Base-by-base conservation (phyloP, 2,329 filamentous ascomycete species). In the Ciborinia camelliae region DNA sequence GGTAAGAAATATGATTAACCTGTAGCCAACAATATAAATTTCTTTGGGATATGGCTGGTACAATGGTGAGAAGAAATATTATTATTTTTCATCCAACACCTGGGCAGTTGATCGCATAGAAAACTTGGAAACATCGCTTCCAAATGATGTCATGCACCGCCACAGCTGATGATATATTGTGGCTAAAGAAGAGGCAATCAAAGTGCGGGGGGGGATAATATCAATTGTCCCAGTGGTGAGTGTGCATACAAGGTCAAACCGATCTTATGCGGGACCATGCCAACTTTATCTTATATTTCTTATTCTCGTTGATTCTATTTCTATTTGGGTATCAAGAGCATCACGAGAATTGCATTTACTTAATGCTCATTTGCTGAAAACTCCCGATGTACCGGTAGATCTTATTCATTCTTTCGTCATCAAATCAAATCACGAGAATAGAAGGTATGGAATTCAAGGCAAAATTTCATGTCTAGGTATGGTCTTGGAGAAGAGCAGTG, bases 131-230 rank as follows among this genome's bases (percentile, higher is more conserved):
- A 50, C 14, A 51, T 51, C 6, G 20, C 23, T 57, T 32, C 20
- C 28, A 32, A 47, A 58, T 47, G 41, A 58, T 58, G 55, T 58
- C 55, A 58, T 35, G 12, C n/a, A 47, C 4, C 41, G 55, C 55
- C 55, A 58, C 55, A 47, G 6, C 7, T 9, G n/a, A 12, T 9
- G n/a, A 12, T 47, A 23, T 47, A 48, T 48, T 48, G 55, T 58
- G 55, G 55, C 55, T 4, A 12, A 35, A 32, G 12, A 57, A 30
- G 20, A 28, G 41, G 28, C 35, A 55, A 10, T 20, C 23, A 26
- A 26, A 47, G 12, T 26, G 45, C n/a, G n/a, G n/a, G n/a, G n/a
- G n/a, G n/a, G n/a, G n/a, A n/a, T n/a, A n/a, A n/a, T n/a, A n/a
- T n/a, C n/a, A n/a, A n/a, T n/a, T n/a, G n/a, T n/a, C n/a, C n/a